Conservation (phyloP, 164 flowering plant species). For the Stephania japonica region DNA sequence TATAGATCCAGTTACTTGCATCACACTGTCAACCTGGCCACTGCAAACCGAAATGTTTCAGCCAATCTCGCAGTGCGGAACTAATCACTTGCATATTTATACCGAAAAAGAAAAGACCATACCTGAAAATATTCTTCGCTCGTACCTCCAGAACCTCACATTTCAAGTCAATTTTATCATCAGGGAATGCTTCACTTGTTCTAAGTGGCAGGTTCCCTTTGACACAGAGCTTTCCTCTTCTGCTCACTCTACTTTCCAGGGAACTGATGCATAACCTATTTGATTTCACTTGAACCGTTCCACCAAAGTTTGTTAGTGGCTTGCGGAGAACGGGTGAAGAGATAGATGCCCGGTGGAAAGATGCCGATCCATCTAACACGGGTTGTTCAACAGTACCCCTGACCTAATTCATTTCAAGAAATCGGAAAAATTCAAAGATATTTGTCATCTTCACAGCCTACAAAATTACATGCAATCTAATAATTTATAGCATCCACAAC, state of each 20-base stretch:
- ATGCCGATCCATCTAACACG: conserved; percentile 84
- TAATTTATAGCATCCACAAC: neutral
- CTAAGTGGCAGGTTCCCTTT: conserved; percentile 86
- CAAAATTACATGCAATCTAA: neutral
- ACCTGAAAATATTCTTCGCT: conserved; percentile 91
- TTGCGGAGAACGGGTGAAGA: conserved; percentile 86
- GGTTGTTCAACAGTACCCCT: conserved; percentile 98
- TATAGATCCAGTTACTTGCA: conserved; percentile 91
- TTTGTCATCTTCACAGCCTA: neutral
- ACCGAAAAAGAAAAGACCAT: neutral
- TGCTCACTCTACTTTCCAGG: conserved; percentile 84
- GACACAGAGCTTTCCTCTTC: conserved; percentile 76
- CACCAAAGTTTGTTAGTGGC: conserved; percentile 90
- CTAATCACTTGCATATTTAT: too few species aligned
- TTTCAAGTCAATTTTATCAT: conserved; percentile 85
- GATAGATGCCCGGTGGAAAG: conserved; percentile 88
- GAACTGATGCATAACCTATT: conserved; percentile 73
- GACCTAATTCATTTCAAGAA: conserved; percentile 40
- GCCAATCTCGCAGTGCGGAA: neutral
- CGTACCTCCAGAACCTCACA: conserved; percentile 94
- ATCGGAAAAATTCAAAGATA: conserved; percentile 3
- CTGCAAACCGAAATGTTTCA: conserved; percentile 35
- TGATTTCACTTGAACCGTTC: conserved; percentile 76
- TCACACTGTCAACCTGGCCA: conserved; percentile 91
- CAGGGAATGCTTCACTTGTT: conserved; percentile 57